These are phyloP conservation scores for Carallia brachiata DNA, from an alignment of 345 rosid genomes.

Conservation along the genomic window DNA sequence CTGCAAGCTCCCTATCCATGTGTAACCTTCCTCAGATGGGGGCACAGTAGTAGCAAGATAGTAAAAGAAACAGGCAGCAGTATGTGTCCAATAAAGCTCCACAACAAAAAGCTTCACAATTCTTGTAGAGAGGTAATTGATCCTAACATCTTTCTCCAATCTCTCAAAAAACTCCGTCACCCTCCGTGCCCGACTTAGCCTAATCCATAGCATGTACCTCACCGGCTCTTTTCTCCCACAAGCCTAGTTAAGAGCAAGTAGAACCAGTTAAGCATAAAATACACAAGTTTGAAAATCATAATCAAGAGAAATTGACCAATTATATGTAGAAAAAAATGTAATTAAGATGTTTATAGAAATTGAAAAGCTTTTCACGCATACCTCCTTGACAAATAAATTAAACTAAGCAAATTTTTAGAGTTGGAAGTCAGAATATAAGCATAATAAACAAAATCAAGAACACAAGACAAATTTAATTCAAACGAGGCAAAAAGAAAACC, in stretches of 20 bases:
- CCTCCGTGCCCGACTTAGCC: constrained; percentile 59
- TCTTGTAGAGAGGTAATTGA: constrained; percentile 76
- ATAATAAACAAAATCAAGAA: too few relatives aligned
- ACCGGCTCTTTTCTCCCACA: constrained; percentile 61
- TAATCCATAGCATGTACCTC: constrained; percentile 72
- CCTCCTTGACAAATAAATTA: too few relatives aligned
- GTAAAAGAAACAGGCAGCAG: constrained; percentile 91
- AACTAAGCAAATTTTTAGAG: too few relatives aligned
- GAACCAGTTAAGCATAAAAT: neutral
- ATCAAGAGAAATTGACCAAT: too few relatives aligned
- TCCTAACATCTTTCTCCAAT: constrained; percentile 79
- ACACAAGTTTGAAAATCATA: neutral
- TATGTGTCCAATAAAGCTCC: constrained; percentile 83
- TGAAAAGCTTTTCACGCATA: too few relatives aligned
- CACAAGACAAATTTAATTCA: too few relatives aligned
- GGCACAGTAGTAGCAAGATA: constrained; percentile 89
- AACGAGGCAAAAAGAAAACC: neutral
- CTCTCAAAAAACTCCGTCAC: constrained; percentile 64
- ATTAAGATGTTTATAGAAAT: too few relatives aligned
- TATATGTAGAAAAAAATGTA: too few relatives aligned
- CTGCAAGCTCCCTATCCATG: constrained; percentile 90
- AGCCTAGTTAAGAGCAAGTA: constrained; percentile 33
- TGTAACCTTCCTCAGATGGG: constrained; percentile 65
- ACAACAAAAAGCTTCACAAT: constrained; percentile 83
- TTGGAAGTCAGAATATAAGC: too few relatives aligned